Conservation (phyloP, 1,284 basidiomycete species). For the Ceratobasidium papillatum region DNA sequence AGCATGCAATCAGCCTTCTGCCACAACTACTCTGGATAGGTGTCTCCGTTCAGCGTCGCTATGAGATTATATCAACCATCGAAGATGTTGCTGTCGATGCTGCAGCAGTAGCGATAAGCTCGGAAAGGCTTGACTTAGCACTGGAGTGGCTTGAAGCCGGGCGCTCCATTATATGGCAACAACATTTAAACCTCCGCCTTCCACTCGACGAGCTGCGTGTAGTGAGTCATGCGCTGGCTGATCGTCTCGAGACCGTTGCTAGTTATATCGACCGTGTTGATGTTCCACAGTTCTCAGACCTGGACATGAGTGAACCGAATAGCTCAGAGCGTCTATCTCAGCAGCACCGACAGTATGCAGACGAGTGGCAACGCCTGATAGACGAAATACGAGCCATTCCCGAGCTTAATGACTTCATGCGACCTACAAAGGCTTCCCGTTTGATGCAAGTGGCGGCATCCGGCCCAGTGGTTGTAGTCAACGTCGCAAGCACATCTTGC, state of each 20-base stretch:
- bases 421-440: slow-evolving; percentile 36
- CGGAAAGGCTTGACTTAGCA: background rate
- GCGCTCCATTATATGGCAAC: slow-evolving; percentile 2
- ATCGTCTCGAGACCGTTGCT: background rate
- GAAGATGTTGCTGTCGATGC: background rate
- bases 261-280: background rate
- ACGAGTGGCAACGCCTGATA: background rate
- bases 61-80: background rate
- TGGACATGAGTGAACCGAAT: background rate
- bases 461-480: slow-evolving; percentile 50
- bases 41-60: background rate
- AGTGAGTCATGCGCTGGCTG: background rate
- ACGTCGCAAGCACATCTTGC: background rate
- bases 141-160: slow-evolving; percentile 20
- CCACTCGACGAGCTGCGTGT: slow-evolving; percentile 10
- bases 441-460: slow-evolving; percentile 50
- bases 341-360: background rate
- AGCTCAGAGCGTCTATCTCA: background rate
- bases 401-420: slow-evolving; percentile 1
- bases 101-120: slow-evolving; percentile 9
- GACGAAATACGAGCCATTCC: background rate
- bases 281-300: background rate
- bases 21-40: background rate
- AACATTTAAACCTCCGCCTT: background rate
- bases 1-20: background rate